A percentile compares a stretch with the other conserved stretches of the same genome.
Conservation (phyloP, 306 rosid genomes). For the Urtica urens region DNA sequence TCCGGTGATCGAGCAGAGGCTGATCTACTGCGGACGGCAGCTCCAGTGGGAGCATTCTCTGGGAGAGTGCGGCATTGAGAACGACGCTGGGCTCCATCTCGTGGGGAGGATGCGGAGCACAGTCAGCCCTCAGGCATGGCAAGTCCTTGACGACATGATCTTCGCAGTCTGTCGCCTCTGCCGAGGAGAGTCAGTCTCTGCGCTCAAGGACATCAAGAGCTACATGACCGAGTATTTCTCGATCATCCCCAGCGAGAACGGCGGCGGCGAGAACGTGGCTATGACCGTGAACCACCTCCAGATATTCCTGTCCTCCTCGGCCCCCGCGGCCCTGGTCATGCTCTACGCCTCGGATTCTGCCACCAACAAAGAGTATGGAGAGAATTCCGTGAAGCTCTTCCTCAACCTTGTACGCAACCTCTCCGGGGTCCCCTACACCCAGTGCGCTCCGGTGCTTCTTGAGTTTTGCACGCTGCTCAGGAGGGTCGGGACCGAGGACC, state of each 20-base stretch:
- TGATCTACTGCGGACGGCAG: conserved; percentile 48
- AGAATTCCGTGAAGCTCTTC: conserved; percentile 30
- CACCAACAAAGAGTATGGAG: conserved; percentile 35
- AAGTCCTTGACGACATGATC: conserved; percentile 28
- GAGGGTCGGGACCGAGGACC: conserved; percentile 29
- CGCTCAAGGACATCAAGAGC: conserved; percentile 23
- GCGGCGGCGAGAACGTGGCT: background rate
- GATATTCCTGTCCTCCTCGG: conserved; percentile 39
- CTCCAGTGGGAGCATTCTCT: conserved; percentile 48
- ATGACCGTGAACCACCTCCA: conserved; percentile 37
- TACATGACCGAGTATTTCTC: conserved; percentile 22
- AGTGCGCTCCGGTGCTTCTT: conserved; percentile 31
- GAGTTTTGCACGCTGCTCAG: conserved; percentile 62
- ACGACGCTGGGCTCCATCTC: conserved; percentile 49
- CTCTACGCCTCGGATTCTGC: conserved; percentile 36
- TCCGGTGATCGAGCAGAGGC: conserved; percentile 42
- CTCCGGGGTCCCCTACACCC: conserved; percentile 22
- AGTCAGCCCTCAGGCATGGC: conserved; percentile 35
- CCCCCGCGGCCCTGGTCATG: conserved; percentile 37
- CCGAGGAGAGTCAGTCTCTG: conserved; percentile 29
- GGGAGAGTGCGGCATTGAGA: conserved; percentile 43
- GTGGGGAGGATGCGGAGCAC: conserved; percentile 54
- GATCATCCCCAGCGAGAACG: conserved; percentile 15
- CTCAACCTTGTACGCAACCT: conserved; percentile 16
- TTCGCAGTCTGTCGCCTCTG: conserved; percentile 33